A percentile compares a stretch with the other conserved stretches of the same genome.
phyloP scores from a whole-genome alignment of 2,329 filamentous ascomycete genomes.

The Knoxdaviesia capensis region DNA sequence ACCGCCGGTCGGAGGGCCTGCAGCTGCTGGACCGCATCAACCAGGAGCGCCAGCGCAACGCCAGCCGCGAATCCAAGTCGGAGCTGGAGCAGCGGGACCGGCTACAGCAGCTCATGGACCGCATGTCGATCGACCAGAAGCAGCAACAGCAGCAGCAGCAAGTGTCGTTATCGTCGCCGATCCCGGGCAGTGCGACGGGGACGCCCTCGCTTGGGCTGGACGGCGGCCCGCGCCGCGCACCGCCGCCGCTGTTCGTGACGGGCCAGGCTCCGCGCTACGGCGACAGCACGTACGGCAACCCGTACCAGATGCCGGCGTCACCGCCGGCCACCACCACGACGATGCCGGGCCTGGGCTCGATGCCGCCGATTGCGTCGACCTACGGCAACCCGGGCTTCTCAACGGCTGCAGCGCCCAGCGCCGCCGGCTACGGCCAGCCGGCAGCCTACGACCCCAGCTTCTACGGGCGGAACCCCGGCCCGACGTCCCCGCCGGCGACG shows the following conservation, averaged over 20 bases:
- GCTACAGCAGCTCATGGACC: slow-evolving; percentile 77
- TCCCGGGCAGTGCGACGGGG: slow-evolving; percentile 11
- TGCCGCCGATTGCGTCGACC: slow-evolving; percentile 13
- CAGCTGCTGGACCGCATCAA: slow-evolving; percentile 81
- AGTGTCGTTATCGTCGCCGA: slow-evolving; percentile 11
- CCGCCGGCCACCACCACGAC: slow-evolving; percentile 21
- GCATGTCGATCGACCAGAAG: slow-evolving; percentile 68
- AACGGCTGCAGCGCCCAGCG: slow-evolving; percentile 17
- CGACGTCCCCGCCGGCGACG: slow-evolving; percentile 42
- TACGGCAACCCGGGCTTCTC: slow-evolving; percentile 7
- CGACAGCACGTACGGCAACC: slow-evolving; percentile 30
- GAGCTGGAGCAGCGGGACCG: slow-evolving; percentile 77
- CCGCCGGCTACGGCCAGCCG: slow-evolving; percentile 23
- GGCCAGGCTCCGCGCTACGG: slow-evolving; percentile 27
- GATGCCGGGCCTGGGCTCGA: slow-evolving; percentile 10
- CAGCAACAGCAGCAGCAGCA: slow-evolving; percentile 8
- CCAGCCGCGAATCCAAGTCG: slow-evolving; percentile 32
- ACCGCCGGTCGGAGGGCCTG: slow-evolving; percentile 74
- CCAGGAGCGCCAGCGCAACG: slow-evolving; percentile 45
- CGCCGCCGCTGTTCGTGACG: slow-evolving; percentile 28
- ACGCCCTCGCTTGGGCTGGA: slow-evolving; percentile 6
- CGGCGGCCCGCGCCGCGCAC: slow-evolving; percentile 7
- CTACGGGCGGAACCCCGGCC: slow-evolving; percentile 35
- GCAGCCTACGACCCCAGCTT: slow-evolving; percentile 34
- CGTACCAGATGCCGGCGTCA: slow-evolving; percentile 38